phyloP scores from a whole-genome alignment of 2,329 filamentous ascomycete species.

The Ophiostoma sp. region DNA sequence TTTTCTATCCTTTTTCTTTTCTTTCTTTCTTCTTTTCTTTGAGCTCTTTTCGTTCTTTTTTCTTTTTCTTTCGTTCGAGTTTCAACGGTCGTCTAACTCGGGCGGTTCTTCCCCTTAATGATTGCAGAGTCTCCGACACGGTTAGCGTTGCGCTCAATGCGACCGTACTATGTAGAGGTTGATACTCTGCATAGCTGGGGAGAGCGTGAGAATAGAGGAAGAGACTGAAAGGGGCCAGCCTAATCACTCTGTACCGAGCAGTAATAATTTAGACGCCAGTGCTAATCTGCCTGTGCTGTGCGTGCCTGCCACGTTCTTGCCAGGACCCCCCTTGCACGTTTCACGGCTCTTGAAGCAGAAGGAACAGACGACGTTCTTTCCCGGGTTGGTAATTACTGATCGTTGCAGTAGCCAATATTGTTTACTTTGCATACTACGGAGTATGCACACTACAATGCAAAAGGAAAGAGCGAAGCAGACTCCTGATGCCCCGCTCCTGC shows the following conservation, averaged over 20 bases:
- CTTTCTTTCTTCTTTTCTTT: neutral
- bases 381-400: neutral
- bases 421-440: neutral
- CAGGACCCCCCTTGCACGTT: constrained; percentile 5
- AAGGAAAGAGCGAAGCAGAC: neutral
- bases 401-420: neutral
- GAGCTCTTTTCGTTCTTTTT: neutral
- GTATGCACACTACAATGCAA: neutral
- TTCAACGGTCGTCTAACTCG: constrained; percentile 17
- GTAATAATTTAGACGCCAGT: neutral
- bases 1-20: neutral
- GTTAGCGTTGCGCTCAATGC: constrained; percentile 19
- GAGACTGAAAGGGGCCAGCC: no score
- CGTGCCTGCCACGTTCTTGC: constrained; percentile 4
- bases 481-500: neutral
- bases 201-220: neutral
- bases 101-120: constrained; percentile 10
- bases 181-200: neutral
- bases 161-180: constrained; percentile 5
- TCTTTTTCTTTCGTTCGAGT: neutral
- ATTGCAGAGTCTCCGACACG: constrained; percentile 11
- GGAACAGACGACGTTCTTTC: constrained; percentile 5
- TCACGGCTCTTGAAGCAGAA: constrained; percentile 7
- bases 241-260: neutral
- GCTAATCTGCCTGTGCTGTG: neutral